Percentiles rank a stretch among this genome's conserved stretches.
phyloP scores from a whole-genome alignment of 2,329 filamentous ascomycete species.

The Periconia sp. region DNA sequence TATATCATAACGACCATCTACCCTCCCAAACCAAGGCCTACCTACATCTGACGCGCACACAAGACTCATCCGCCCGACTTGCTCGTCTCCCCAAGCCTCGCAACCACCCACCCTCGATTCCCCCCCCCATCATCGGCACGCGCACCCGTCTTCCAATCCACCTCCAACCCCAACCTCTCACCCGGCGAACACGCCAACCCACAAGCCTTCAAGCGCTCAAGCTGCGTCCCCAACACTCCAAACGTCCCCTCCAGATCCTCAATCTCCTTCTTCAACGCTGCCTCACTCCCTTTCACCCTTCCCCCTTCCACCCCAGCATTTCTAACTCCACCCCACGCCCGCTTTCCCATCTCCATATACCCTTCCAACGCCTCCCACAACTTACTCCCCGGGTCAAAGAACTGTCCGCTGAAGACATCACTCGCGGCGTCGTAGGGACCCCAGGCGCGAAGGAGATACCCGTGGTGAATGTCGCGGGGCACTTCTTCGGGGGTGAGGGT shows the following conservation, averaged over 20 bases:
- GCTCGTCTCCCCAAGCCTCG: conserved; percentile 42
- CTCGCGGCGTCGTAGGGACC: too few relatives aligned
- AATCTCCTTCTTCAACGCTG: conserved; percentile 41
- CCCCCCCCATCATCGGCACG: conserved; percentile 40
- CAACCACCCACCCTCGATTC: conserved; percentile 51
- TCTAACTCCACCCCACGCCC: too few relatives aligned
- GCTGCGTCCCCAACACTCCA: conserved; percentile 25
- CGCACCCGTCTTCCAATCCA: conserved; percentile 33
- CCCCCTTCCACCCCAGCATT: conserved; percentile 29
- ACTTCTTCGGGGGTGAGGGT: conserved; percentile 68
- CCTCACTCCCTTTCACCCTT: conserved; percentile 40
- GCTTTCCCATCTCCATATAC: conserved; percentile 41
- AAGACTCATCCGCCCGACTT: too few relatives aligned
- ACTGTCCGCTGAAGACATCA: too few relatives aligned
- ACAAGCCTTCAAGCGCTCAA: too few relatives aligned
- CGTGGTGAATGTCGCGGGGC: conserved; percentile 54
- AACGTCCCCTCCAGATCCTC: conserved; percentile 34
- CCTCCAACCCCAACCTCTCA: not conserved
- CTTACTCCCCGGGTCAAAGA: conserved; percentile 21
- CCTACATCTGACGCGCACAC: too few relatives aligned
- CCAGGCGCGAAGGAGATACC: too few relatives aligned
- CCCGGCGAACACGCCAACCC: too few relatives aligned
- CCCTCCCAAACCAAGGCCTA: conserved; percentile 12
- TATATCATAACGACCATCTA: too few relatives aligned
- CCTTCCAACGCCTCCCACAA: conserved; percentile 39